Conservation (phyloP, 805 yeast species). For the Lachancea thermotolerans region DNA sequence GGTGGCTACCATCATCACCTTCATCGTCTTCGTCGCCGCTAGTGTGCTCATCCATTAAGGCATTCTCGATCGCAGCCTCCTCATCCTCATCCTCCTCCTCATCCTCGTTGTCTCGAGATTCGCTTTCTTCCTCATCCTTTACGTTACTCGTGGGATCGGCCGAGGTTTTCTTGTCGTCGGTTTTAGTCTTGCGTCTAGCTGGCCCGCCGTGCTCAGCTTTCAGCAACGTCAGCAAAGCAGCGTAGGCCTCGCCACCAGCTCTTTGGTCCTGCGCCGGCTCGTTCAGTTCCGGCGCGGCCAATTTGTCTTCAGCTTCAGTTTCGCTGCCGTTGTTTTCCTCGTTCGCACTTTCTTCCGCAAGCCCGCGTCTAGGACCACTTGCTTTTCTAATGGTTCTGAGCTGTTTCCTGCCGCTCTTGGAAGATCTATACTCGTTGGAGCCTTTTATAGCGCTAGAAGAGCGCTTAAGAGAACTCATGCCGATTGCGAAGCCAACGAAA, state of each 20-base stretch:
- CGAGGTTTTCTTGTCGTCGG: constrained; percentile 16
- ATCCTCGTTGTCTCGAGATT: constrained; percentile 26
- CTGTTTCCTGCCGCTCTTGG: constrained; percentile 51
- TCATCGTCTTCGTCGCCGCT: constrained; percentile 12
- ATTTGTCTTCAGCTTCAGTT: constrained; percentile 17
- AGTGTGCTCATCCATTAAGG: constrained; percentile 12
- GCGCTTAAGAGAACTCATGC: constrained; percentile 1
- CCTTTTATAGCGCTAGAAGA: background rate
- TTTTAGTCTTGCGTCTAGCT: constrained; percentile 16
- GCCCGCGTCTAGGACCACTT: constrained; percentile 2
- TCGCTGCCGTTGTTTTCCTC: constrained; percentile 8
- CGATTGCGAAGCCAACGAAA: background rate
- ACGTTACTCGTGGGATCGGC: constrained; percentile 4
- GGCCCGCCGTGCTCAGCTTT: constrained; percentile 37
- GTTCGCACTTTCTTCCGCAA: constrained; percentile 14
- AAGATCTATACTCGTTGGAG: background rate
- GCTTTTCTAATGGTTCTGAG: constrained; percentile 55
- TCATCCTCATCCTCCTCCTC: constrained; percentile 19
- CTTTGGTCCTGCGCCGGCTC: constrained; percentile 27
- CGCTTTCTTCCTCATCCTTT: constrained; percentile 21
- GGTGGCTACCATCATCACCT: constrained; percentile 28
- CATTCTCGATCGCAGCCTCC: constrained; percentile 19
- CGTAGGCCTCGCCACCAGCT: constrained; percentile 39
- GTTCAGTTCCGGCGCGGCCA: constrained; percentile 14
- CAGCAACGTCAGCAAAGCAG: constrained; percentile 59